Evolutionary conservation across 208 protist species (phyloP).

Genomic region (Crithidia mellificae): DNA sequence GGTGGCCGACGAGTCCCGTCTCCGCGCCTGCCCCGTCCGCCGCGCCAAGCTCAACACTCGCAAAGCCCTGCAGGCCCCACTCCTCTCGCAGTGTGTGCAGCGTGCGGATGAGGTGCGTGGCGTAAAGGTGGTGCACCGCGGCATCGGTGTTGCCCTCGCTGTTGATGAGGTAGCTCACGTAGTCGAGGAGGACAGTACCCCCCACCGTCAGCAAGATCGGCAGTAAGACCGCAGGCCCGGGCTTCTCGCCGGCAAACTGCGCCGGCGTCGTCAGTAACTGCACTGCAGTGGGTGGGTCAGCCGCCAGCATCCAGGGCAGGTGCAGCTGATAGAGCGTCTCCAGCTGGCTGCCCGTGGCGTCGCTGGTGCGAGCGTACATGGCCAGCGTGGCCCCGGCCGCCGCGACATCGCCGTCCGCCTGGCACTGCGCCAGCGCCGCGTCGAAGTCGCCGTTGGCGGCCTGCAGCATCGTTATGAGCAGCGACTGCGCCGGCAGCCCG

Average conservation of each 20-base stretch:
- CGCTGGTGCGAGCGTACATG: conserved; percentile 13
- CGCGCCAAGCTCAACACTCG: conserved; percentile 11
- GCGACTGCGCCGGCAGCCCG: conserved; percentile 2
- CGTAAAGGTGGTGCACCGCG: conserved; percentile 44
- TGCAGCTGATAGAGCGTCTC: conserved; percentile 33
- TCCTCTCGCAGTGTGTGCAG: conserved; percentile 27
- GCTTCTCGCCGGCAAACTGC: conserved; percentile 8
- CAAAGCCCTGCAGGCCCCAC: conserved; percentile 24
- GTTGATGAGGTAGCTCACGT: conserved; percentile 37
- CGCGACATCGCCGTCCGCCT: conserved; percentile 22
- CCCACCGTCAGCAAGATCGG: conserved; percentile 17
- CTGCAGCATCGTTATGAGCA: conserved; percentile 26
- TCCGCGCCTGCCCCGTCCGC: conserved; percentile 35
- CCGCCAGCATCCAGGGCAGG: conserved; percentile 50
- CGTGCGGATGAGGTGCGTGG: conserved; percentile 35
- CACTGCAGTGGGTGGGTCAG: conserved; percentile 17
- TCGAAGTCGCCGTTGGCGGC: conserved; percentile 17
- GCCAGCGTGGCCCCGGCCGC: conserved; percentile 28
- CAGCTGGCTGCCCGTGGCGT: background rate
- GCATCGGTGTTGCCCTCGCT: conserved; percentile 14
- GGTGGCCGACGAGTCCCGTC: conserved; percentile 41
- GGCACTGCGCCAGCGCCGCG: conserved; percentile 39
- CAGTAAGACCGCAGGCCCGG: conserved; percentile 7
- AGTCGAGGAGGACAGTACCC: conserved; percentile 27
- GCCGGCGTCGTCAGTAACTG: conserved; percentile 20